Evolutionary conservation across 306 rosid species (phyloP).

Genomic region (Myrica gale): DNA sequence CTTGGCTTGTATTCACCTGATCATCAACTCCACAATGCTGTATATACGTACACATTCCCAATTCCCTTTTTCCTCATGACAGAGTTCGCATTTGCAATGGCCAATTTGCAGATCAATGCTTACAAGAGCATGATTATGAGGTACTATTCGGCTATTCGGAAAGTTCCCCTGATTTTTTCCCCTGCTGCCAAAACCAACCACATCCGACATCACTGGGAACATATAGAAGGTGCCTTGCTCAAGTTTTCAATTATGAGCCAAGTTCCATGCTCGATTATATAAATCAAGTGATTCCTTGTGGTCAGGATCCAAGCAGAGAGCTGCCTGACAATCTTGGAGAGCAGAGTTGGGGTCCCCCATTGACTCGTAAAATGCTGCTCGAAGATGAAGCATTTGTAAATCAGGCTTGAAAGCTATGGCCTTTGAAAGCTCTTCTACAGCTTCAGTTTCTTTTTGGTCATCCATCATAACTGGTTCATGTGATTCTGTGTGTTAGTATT

Average conservation of each 20-base stretch:
- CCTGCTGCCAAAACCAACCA: neutral
- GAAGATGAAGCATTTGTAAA: constrained; percentile 77
- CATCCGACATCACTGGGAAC: constrained; percentile 4
- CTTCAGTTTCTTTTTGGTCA: constrained; percentile 79
- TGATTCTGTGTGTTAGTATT: constrained; percentile 26
- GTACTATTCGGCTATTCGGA: constrained; percentile 2
- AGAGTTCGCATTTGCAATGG: neutral
- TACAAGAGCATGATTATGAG: constrained; percentile 10
- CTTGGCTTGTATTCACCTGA: neutral
- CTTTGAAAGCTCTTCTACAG: constrained; percentile 67
- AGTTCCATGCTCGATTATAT: constrained; percentile 45
- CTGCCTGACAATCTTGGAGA: constrained; percentile 70
- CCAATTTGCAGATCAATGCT: constrained; percentile 9
- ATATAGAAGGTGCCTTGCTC: neutral
- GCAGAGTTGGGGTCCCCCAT: constrained; percentile 52
- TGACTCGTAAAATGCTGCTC: constrained; percentile 80
- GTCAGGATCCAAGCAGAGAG: constrained; percentile 75
- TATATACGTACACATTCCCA: constrained; percentile 5
- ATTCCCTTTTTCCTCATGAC: neutral
- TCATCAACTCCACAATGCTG: neutral
- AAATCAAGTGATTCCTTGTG: constrained; percentile 66
- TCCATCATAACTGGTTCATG: constrained; percentile 74
- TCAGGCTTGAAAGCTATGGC: constrained; percentile 79
- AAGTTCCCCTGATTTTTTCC: constrained; percentile 13
- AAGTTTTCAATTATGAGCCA: constrained; percentile 24